A percentile compares a stretch with the other conserved stretches of the same genome.
Evolutionary conservation across 768 basidiomycete species (phyloP).

Genomic region (Fibroporia radiculosa): DNA sequence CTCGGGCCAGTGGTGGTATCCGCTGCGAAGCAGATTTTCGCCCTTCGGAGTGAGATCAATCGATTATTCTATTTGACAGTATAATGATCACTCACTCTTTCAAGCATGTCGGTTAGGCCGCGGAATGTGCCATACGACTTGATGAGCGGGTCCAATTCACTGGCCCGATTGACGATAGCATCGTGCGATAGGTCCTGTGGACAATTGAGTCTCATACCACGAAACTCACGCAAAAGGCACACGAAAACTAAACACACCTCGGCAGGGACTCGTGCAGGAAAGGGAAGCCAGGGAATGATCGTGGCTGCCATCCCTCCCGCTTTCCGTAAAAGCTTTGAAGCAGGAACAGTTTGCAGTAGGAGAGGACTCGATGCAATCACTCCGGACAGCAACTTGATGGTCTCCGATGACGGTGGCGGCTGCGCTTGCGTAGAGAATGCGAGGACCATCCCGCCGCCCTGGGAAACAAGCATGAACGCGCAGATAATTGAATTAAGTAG

Average conservation of each 20-base stretch:
- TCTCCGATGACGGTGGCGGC: slow-evolving; percentile 23
- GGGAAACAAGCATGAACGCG: not conserved
- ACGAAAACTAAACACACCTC: slow-evolving; percentile 29
- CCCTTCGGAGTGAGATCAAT: slow-evolving; percentile 36
- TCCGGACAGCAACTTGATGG: slow-evolving; percentile 41
- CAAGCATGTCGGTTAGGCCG: slow-evolving; percentile 18
- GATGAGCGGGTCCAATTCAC: slow-evolving; percentile 49
- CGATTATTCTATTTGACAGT: not conserved
- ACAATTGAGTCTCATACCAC: slow-evolving; percentile 11
- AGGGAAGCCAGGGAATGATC: slow-evolving; percentile 41
- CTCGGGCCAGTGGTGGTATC: slow-evolving; percentile 56
- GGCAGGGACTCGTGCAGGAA: slow-evolving; percentile 45
- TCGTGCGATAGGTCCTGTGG: slow-evolving; percentile 58
- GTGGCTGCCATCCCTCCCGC: slow-evolving; percentile 41
- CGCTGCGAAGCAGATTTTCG: slow-evolving; percentile 41
- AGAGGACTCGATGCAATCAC: slow-evolving; percentile 61
- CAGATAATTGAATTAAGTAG: no score
- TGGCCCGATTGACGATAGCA: slow-evolving; percentile 35
- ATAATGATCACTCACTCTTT: slow-evolving; percentile 14
- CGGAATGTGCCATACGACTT: slow-evolving; percentile 39
- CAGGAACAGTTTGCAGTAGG: slow-evolving; percentile 51
- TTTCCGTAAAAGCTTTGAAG: slow-evolving; percentile 35
- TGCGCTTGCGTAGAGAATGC: slow-evolving; percentile 42
- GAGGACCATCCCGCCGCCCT: slow-evolving; percentile 64
- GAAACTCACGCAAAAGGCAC: slow-evolving; percentile 6